phyloP scores from a whole-genome alignment of 2,329 filamentous ascomycete species.

The Alternaria infectoria region DNA sequence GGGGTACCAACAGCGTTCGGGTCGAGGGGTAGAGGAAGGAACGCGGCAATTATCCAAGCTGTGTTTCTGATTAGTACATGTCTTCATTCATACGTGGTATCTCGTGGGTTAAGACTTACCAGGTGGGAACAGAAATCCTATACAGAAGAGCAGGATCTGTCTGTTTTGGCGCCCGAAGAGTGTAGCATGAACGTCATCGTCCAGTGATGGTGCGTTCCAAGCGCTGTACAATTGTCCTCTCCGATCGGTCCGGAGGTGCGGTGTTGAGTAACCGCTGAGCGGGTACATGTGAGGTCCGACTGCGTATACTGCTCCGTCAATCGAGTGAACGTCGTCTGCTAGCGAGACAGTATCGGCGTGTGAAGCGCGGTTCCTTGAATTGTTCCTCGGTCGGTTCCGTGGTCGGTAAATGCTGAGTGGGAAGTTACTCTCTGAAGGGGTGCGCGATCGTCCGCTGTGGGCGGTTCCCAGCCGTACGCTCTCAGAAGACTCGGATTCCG shows the following conservation, averaged over 20 bases:
- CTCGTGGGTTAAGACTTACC: constrained; percentile 30
- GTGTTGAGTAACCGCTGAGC: constrained; percentile 39
- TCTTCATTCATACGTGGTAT: constrained; percentile 10
- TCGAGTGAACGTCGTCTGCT: constrained; percentile 30
- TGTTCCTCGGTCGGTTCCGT: constrained; percentile 48
- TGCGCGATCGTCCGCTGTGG: constrained; percentile 45
- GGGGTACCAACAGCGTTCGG: constrained; percentile 51
- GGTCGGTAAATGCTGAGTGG: constrained; percentile 47
- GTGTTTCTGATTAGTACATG: constrained; percentile 21
- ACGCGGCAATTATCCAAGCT: constrained; percentile 82
- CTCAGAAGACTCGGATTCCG: constrained; percentile 43
- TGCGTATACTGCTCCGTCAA: constrained; percentile 40
- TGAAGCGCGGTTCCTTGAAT: constrained; percentile 42
- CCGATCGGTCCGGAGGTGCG: constrained; percentile 46
- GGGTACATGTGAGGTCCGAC: constrained; percentile 35
- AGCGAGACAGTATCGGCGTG: constrained; percentile 38
- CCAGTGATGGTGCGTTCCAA: constrained; percentile 76
- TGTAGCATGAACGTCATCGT: constrained; percentile 67
- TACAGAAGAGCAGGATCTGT: constrained; percentile 75
- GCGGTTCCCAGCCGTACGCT: constrained; percentile 42
- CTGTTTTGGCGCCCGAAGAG: constrained; percentile 71
- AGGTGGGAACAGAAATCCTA: constrained; percentile 80
- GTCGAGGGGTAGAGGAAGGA: constrained; percentile 72
- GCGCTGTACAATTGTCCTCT: constrained; percentile 60
- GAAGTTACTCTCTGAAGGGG: constrained; percentile 48